Base-by-base conservation (phyloP, 805 yeast genomes). In the Clavispora santaluciae region DNA sequence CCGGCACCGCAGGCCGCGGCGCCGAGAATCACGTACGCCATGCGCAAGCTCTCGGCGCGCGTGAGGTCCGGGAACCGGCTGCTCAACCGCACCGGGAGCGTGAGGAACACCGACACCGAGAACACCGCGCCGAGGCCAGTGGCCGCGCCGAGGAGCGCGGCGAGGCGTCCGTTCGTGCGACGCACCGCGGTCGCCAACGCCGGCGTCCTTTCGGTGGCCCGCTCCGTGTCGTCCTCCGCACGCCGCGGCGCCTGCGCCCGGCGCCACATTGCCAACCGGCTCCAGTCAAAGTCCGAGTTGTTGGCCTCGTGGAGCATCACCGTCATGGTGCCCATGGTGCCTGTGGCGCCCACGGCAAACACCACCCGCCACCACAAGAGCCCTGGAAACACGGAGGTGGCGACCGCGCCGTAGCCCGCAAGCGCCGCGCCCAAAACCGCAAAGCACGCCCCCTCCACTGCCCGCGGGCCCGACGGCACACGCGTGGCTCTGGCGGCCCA, bases 51-150 rank as follows among this genome's bases (percentile, higher is more conserved):
- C 5, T 51, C 57, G 13, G 60, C 62, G 6, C 73, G 43, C n/a
- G 58, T 39, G 6, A 59, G 35, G 15, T 52, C 72, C 13, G 78
- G 72, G 36, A 60, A 64, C 9, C 52, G 46, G 15, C 60, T 53
- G 10, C 73, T 75, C 42, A 78, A 63, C 43, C 59, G 64, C 1
- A 75, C 70, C 0, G 88, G 87, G 16, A 83, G 58, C 11, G 86
- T 74, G 16, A 83, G 57, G 31, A 78, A 70, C 30, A 71, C 58
- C 1, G 74, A 54, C 1, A 81, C 86, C 0, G 86, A 71, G 44
- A 79, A 73, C 1, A 83, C 70, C 1, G 88, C 89, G 36, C 89
- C 89, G 13, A 78, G 54, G 0, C 88, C 88, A 13, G 84, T 70
- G 36, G 73, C 63, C 12, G 79, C 57, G 2, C 90, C 90, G 33